Evolutionary conservation across 2,329 filamentous ascomycete species (phyloP), one percentile per base, ranked within the genome.

Genomic region (Calonectria ilicicola): DNA sequence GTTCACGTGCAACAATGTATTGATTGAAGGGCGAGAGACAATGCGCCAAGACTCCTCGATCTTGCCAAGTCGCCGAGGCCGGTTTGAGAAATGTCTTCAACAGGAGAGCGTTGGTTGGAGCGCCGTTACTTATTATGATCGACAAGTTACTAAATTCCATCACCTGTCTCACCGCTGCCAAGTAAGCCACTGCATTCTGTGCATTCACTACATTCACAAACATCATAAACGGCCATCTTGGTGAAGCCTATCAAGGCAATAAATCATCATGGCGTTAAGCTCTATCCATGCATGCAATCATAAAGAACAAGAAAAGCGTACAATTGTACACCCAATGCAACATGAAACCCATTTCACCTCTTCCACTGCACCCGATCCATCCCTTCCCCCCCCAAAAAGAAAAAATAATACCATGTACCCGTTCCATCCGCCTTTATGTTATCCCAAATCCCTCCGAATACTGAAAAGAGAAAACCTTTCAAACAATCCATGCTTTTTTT

Each of bases 241-340:
- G 35, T 15, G 7, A 38, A 27, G 27, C 40, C 19, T 35, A 38
- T 58, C 4, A 27, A 53, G 26, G 62, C 38, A 63, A 60, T 65
- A 69, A 67, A 70, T 72, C 63, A 60, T 73, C 64, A 72, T 74
- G 72, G 69, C 74, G 65, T 69, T 75, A 73, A 74, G 66, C 67
- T 75, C 70, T 75, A 74, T 75, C 75, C 74, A 75, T 74, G 71
- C 73, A 72, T 74, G 65, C 69, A 68, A 65, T 65, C 62, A 40
- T 62, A 71, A 76, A 67, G 32, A 53, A 69, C 46, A 72, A 46
- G 65, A 49, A 67, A 60, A 56, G 35, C 63, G 51, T 51, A 58
- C 68, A 73, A 67, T 40, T 72, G 53, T 67, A 69, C 74, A 69
- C 74, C 46, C 40, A 58, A 68, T 73, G 65, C 66, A 47, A 69